These are phyloP conservation scores for Wickerhamomyces alni DNA, from an alignment of 805 yeast species.

Conservation along the genomic window DNA sequence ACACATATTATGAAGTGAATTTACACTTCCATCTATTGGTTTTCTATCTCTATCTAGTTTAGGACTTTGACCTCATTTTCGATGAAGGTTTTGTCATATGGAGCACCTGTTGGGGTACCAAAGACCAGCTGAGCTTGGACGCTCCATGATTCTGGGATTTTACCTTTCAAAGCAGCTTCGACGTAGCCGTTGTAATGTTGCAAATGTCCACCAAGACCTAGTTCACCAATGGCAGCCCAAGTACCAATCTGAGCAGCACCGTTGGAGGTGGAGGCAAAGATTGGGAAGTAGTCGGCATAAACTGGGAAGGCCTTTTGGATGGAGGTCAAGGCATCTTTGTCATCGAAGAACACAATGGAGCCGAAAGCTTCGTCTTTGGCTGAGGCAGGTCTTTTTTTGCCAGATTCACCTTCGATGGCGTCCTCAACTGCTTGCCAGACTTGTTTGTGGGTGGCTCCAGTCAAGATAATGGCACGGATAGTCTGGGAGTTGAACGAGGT, in stretches of 20 bases:
- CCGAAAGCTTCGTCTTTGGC: conserved; percentile 42
- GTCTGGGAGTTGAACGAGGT: conserved; percentile 47
- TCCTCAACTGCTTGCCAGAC: conserved; percentile 40
- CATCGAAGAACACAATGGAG: conserved; percentile 44
- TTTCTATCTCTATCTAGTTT: background rate
- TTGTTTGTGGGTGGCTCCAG: conserved; percentile 38
- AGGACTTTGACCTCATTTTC: conserved; percentile 37
- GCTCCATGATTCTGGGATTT: conserved; percentile 37
- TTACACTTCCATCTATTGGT: too few species aligned
- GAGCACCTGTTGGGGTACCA: conserved; percentile 35
- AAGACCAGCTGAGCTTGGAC: conserved; percentile 46
- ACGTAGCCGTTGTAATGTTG: conserved; percentile 48
- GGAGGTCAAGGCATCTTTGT: conserved; percentile 30
- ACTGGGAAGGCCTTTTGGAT: conserved; percentile 38
- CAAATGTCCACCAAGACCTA: conserved; percentile 44
- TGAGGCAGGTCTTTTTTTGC: conserved; percentile 36
- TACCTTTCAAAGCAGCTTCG: conserved; percentile 33
- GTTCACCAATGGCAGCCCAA: conserved; percentile 41
- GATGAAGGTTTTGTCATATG: conserved; percentile 35
- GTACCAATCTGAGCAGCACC: conserved; percentile 46
- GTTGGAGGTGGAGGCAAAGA: conserved; percentile 40
- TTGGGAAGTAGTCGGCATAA: conserved; percentile 39
- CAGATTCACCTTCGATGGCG: conserved; percentile 30
- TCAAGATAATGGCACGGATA: conserved; percentile 40
- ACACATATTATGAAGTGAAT: too few species aligned